Conservation (phyloP, 495 filamentous ascomycete genomes). For the Hypoxylon fragiforme region DNA sequence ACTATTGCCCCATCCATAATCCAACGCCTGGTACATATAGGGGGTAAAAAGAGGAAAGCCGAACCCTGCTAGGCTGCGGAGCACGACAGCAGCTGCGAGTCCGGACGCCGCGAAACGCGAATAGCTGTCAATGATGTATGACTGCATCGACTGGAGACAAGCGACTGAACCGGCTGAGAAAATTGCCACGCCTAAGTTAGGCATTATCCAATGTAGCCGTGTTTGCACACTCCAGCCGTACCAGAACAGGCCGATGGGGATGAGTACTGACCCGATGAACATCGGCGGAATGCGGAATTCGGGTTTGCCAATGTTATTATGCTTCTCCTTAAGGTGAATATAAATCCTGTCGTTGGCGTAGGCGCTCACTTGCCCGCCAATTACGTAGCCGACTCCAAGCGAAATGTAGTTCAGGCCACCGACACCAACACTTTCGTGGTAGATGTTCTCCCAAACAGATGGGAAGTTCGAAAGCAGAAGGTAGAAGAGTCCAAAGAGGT, state of each 20-base stretch:
- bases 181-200: slow-evolving; percentile 52
- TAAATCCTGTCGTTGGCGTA: slow-evolving; percentile 44
- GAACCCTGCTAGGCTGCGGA: slow-evolving; percentile 50
- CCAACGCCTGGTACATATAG: slow-evolving; percentile 49
- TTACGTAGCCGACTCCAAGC: slow-evolving; percentile 47
- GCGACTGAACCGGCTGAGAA: slow-evolving; percentile 52
- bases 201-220: slow-evolving; percentile 52
- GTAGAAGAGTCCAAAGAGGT: slow-evolving; percentile 42
- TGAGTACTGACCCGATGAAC: slow-evolving; percentile 35
- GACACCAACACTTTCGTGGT: slow-evolving; percentile 48
- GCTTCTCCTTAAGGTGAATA: slow-evolving; percentile 41
- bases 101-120: slow-evolving; percentile 55
- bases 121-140: slow-evolving; percentile 60
- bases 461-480: slow-evolving; percentile 52
- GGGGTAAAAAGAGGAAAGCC: slow-evolving; percentile 54
- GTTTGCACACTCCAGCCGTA: slow-evolving; percentile 47
- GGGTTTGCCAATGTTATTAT: slow-evolving; percentile 56
- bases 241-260: slow-evolving; percentile 48
- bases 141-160: slow-evolving; percentile 48
- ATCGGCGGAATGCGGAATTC: slow-evolving; percentile 52
- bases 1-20: slow-evolving; percentile 56
- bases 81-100: slow-evolving; percentile 48
- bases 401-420: slow-evolving; percentile 53
- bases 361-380: slow-evolving; percentile 13
- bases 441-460: slow-evolving; percentile 51